phyloP scores from a whole-genome alignment of 2,329 filamentous ascomycete genomes.

The Rutstroemia sp. region DNA sequence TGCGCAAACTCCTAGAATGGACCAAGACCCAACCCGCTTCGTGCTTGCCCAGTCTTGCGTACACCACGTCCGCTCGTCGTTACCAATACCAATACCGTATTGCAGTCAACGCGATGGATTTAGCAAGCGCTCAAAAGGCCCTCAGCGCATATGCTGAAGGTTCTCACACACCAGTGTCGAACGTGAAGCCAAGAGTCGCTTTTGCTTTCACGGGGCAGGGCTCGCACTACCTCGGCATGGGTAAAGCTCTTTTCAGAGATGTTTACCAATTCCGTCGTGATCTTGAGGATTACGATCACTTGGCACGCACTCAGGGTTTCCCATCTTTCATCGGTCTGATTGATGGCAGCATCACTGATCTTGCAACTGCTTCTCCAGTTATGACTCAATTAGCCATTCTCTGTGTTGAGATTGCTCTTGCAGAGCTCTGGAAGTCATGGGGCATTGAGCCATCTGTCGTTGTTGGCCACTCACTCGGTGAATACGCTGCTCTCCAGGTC shows the following conservation, averaged over 20 bases:
- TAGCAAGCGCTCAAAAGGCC: conserved; percentile 22
- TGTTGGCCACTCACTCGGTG: conserved; percentile 59
- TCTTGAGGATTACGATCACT: conserved; percentile 21
- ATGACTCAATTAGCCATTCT: conserved; percentile 9
- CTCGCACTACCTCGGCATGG: conserved; percentile 29
- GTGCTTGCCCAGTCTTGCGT: conserved; percentile 12
- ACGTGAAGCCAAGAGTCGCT: conserved; percentile 4
- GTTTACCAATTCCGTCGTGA: conserved; percentile 32
- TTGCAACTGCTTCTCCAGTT: background rate
- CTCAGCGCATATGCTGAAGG: conserved; percentile 1
- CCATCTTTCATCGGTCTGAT: conserved; percentile 33
- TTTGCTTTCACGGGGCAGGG: conserved; percentile 38
- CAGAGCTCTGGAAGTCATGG: conserved; percentile 47
- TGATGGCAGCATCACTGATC: conserved; percentile 16
- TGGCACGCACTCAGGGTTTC: conserved; percentile 21
- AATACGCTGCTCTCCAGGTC: conserved; percentile 64
- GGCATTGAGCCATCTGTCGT: conserved; percentile 47
- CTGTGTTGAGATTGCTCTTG: conserved; percentile 47
- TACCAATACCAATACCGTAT: conserved; percentile 50
- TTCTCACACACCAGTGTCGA: conserved; percentile 7
- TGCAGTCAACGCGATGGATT: conserved; percentile 36
- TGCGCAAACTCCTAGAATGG: conserved; percentile 3
- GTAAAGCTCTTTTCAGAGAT: conserved; percentile 19
- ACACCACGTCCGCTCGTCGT: conserved; percentile 34
- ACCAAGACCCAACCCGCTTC: conserved; percentile 4